Conservation (phyloP, 352 stramenopile genomes). For the Pythium sukuiense region DNA sequence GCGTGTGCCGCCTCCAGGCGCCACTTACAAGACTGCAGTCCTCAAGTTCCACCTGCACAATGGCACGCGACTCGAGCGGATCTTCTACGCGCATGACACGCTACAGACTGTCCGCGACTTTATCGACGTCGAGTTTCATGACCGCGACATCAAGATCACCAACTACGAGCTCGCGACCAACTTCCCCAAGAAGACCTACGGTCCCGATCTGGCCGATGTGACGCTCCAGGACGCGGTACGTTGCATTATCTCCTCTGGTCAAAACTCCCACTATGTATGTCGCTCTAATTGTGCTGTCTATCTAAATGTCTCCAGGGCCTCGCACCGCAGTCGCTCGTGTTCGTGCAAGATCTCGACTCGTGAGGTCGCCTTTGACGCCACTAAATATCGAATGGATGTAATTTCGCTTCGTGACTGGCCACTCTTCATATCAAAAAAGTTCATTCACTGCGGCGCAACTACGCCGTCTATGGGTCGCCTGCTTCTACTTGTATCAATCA, state of each 20-base stretch:
- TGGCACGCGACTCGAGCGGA: conserved; percentile 66
- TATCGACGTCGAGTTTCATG: conserved; percentile 79
- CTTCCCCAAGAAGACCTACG: conserved; percentile 77
- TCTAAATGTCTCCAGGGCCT: conserved; percentile 45
- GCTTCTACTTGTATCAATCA: conserved; percentile 24
- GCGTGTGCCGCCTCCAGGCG: conserved; percentile 44
- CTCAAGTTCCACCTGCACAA: conserved; percentile 86
- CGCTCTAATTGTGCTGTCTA: neutral
- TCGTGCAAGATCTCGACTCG: conserved; percentile 82
- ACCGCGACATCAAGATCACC: conserved; percentile 69
- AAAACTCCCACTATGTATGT: too few species aligned
- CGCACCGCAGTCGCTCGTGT: conserved; percentile 73
- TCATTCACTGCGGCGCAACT: neutral
- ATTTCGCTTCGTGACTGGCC: neutral
- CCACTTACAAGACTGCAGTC: conserved; percentile 67
- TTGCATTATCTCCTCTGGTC: neutral
- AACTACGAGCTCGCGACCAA: conserved; percentile 88
- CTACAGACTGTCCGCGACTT: conserved; percentile 77
- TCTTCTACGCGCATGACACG: conserved; percentile 83
- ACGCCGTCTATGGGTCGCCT: neutral
- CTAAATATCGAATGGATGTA: neutral
- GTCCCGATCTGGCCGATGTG: conserved; percentile 54
- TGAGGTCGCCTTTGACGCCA: too few species aligned
- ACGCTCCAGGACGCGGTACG: conserved; percentile 72
- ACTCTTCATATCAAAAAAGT: neutral